Percentiles rank a stretch among this genome's conserved stretches.
Conservation (phyloP, 1,139 yeast genomes). For the Pichia sp. region DNA sequence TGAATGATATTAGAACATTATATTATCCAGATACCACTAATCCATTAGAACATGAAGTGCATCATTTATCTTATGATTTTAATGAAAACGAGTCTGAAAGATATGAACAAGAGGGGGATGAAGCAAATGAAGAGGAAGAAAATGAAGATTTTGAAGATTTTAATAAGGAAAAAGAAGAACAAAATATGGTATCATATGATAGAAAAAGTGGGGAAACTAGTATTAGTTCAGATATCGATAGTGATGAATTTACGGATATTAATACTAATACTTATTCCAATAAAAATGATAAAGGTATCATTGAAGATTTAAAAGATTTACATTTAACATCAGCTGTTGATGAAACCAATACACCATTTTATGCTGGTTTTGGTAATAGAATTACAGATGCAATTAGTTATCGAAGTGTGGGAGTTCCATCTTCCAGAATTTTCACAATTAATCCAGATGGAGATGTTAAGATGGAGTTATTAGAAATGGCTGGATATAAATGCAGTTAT, state of each 20-base stretch:
- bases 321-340: constrained; percentile 4
- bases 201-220: constrained; percentile 62
- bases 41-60: constrained; percentile 27
- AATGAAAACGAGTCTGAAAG: constrained; percentile 1
- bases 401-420: constrained; percentile 89
- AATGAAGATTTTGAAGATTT: constrained; percentile 66
- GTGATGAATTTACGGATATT: constrained; percentile 17
- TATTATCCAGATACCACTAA: constrained; percentile 31
- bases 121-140: neutral
- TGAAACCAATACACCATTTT: constrained; percentile 59
- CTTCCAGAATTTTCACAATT: constrained; percentile 91
- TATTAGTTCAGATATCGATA: constrained; percentile 29
- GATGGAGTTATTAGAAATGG: constrained; percentile 90
- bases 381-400: constrained; percentile 97
- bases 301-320: neutral
- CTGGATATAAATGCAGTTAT: constrained; percentile 87
- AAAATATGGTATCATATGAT: constrained; percentile 35
- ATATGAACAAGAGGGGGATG: neutral
- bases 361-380: constrained; percentile 96
- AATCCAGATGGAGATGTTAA: constrained; percentile 97
- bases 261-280: constrained; percentile 15
- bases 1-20: constrained; percentile 74
- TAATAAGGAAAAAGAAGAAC: constrained; percentile 31
- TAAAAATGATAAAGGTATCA: constrained; percentile 2
- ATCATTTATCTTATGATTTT: constrained; percentile 3